Conservation (phyloP, 108 stramenopile species). For the Nitzschia sp. region DNA sequence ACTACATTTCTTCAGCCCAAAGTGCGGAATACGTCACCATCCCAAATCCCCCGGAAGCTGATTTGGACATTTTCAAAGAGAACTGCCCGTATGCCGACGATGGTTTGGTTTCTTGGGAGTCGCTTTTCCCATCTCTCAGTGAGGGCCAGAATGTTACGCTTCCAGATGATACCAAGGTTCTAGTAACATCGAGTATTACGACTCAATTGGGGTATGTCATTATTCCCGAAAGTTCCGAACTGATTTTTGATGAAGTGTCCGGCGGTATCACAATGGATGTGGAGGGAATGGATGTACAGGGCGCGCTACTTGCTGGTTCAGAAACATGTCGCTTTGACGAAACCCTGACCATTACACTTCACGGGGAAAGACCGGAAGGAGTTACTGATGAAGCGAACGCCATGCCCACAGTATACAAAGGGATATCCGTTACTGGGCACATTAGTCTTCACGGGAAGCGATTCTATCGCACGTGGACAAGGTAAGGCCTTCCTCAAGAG, state of each 20-base stretch:
- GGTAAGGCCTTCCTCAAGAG: not conserved
- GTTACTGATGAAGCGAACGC: not conserved
- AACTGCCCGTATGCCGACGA: not conserved
- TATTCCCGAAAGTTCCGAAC: conserved; percentile 21
- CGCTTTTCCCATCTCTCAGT: not conserved
- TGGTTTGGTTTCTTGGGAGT: not conserved
- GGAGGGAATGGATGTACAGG: conserved; percentile 29
- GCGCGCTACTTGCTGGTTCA: conserved; percentile 33
- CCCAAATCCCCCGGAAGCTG: not conserved
- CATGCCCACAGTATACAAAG: conserved; percentile 26
- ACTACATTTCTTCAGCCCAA: not conserved
- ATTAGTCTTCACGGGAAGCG: conserved; percentile 46
- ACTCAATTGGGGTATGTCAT: not conserved
- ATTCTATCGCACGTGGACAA: conserved; percentile 3
- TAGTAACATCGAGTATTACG: not conserved
- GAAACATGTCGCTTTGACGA: conserved; percentile 39
- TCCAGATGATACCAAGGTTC: not conserved
- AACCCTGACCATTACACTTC: conserved; percentile 12
- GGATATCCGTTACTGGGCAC: conserved; percentile 41
- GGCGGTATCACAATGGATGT: conserved; percentile 33
- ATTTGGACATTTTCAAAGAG: not conserved
- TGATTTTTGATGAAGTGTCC: conserved; percentile 41
- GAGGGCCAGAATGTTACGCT: not conserved
- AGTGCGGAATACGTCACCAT: not conserved
- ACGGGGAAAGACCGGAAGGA: not conserved